These are phyloP conservation scores for Microbotryum scabiosae DNA, from an alignment of 1,284 basidiomycete species.

Conservation along the genomic window DNA sequence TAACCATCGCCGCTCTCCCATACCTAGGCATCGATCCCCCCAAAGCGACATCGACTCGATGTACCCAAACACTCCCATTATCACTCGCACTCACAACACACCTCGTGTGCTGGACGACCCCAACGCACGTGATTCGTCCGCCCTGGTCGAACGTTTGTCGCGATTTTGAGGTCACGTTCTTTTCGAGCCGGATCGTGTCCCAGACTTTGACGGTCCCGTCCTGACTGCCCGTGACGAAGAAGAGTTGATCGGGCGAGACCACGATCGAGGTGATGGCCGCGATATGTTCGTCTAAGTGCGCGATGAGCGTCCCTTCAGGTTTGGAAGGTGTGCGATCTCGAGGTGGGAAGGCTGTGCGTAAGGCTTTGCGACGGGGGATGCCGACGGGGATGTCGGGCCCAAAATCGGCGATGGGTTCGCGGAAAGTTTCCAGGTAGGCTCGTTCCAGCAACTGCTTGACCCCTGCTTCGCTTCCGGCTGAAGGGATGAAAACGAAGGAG, in stretches of 20 bases:
- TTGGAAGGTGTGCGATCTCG: conserved; percentile 33
- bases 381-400: conserved; percentile 57
- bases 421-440: conserved; percentile 72
- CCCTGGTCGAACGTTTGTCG: conserved; percentile 41
- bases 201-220: conserved; percentile 77
- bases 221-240: conserved; percentile 82
- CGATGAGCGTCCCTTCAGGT: conserved; percentile 65
- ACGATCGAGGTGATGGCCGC: conserved; percentile 70
- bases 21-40: conserved; percentile 40
- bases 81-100: conserved; percentile 42
- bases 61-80: conserved; percentile 42
- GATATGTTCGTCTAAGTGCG: conserved; percentile 75
- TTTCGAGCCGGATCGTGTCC: conserved; percentile 69
- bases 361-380: conserved; percentile 44
- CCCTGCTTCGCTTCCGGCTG: conserved; percentile 75
- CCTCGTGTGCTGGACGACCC: conserved; percentile 40
- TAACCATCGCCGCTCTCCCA: conserved; percentile 39
- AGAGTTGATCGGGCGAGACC: conserved; percentile 85
- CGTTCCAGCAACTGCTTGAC: conserved; percentile 73
- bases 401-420: conserved; percentile 77
- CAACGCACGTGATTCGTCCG: conserved; percentile 37
- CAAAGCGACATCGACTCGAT: conserved; percentile 39
- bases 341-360: conserved; percentile 35
- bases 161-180: conserved; percentile 52
- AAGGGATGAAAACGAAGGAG: too few relatives aligned